A percentile compares a stretch with the other conserved stretches of the same genome.
phyloP scores from a whole-genome alignment of 1,284 basidiomycete species.

The Moesziomyces sp. region DNA sequence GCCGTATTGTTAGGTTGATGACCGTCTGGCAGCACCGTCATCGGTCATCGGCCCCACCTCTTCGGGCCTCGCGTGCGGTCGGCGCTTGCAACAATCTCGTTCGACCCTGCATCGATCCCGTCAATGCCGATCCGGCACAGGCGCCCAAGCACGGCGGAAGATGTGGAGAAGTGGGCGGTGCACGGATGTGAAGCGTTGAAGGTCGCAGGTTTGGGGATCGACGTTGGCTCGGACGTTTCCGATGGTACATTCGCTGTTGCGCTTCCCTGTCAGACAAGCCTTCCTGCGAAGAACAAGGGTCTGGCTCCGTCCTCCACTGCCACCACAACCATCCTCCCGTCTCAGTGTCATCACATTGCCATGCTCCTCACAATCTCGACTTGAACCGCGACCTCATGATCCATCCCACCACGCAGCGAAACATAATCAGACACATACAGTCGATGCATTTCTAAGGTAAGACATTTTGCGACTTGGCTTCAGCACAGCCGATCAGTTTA shows the following conservation, averaged over 20 bases:
- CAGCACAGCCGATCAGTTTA: neutral
- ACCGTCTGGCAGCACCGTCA: neutral
- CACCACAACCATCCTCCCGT: too few relatives aligned
- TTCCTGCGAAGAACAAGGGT: neutral
- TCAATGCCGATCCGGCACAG: neutral
- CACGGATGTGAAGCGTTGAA: neutral
- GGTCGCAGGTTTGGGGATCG: neutral
- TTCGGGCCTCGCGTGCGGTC: neutral
- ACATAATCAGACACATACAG: neutral
- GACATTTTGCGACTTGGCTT: neutral
- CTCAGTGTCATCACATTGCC: too few relatives aligned
- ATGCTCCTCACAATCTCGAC: too few relatives aligned
- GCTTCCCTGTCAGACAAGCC: too few relatives aligned
- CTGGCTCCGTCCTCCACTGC: too few relatives aligned
- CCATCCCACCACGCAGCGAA: neutral
- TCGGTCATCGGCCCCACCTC: neutral
- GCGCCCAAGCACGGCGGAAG: neutral
- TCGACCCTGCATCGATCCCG: neutral
- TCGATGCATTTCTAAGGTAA: conserved; percentile 13
- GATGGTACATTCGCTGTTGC: neutral
- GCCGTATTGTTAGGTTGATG: conserved; percentile 11
- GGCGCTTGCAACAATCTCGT: neutral
- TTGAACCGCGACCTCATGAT: too few relatives aligned
- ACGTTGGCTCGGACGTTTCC: neutral
- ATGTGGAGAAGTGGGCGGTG: neutral